Evolutionary conservation across 2,329 filamentous ascomycete species (phyloP).

Genomic region (Botrytis galanthina): DNA sequence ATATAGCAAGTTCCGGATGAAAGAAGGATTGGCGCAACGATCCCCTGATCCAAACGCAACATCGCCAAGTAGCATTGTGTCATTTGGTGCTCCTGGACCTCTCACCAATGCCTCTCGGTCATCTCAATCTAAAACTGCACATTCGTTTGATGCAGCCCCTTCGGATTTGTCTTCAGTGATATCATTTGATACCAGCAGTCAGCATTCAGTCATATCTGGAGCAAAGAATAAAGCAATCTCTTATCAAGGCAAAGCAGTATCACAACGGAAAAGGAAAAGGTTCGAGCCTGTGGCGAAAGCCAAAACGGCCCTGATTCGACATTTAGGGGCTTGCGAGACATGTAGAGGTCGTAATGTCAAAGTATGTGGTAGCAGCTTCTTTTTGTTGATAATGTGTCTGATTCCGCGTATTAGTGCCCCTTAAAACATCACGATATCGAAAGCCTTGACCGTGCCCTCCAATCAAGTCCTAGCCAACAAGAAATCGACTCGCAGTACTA

Average conservation of each 20-base stretch:
- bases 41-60: slow-evolving; percentile 23
- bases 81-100: slow-evolving; percentile 24
- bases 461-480: slow-evolving; percentile 11
- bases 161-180: slow-evolving; percentile 36
- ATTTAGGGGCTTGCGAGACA: slow-evolving; percentile 31
- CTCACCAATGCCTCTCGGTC: slow-evolving; percentile 27
- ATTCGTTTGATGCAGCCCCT: slow-evolving; percentile 21
- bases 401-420: slow-evolving; percentile 29
- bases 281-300: slow-evolving; percentile 29
- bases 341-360: slow-evolving; percentile 30
- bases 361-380: slow-evolving; percentile 1
- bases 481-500: not conserved
- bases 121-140: slow-evolving; percentile 26
- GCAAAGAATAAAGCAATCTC: slow-evolving; percentile 25
- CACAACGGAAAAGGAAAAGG: slow-evolving; percentile 27
- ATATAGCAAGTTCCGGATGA: slow-evolving; percentile 27
- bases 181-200: slow-evolving; percentile 32
- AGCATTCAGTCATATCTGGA: slow-evolving; percentile 21
- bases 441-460: slow-evolving; percentile 27
- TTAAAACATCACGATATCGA: slow-evolving; percentile 36
- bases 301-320: slow-evolving; percentile 35
- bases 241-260: slow-evolving; percentile 32
- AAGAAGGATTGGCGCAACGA: slow-evolving; percentile 29
- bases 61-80: slow-evolving; percentile 19
- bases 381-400: slow-evolving; percentile 22